Percentiles rank a stretch among this genome's conserved stretches.
Conservation (phyloP, 2,329 filamentous ascomycete species). For the Cylindrodendrum hubeiense region DNA sequence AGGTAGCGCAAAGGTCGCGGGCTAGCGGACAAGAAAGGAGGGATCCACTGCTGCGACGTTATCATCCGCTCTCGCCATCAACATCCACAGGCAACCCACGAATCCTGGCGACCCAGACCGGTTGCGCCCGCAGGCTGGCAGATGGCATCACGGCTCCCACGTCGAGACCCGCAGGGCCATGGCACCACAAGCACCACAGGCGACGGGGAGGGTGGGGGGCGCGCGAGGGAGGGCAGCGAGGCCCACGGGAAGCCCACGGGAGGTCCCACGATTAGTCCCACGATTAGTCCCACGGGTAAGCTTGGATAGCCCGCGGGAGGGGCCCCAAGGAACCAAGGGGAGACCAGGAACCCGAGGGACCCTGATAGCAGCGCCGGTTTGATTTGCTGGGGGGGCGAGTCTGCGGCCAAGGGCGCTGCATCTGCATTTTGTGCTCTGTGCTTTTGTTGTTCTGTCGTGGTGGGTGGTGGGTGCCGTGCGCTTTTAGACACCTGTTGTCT, state of each 20-base stretch:
- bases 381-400: slow-evolving; percentile 27
- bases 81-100: slow-evolving; percentile 39
- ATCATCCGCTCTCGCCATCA: slow-evolving; percentile 42
- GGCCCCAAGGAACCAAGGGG: slow-evolving; percentile 34
- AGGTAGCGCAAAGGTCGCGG: slow-evolving; percentile 24
- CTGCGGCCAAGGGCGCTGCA: slow-evolving; percentile 6
- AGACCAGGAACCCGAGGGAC: slow-evolving; percentile 34
- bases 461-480: background rate
- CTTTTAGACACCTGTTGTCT: background rate
- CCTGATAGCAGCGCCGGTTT: slow-evolving; percentile 36
- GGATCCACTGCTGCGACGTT: slow-evolving; percentile 42
- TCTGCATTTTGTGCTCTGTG: background rate
- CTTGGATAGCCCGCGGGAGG: slow-evolving; percentile 13
- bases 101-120: slow-evolving; percentile 40
- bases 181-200: slow-evolving; percentile 40
- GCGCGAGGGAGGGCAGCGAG: slow-evolving; percentile 25
- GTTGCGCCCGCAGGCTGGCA: slow-evolving; percentile 45
- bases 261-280: slow-evolving; percentile 26
- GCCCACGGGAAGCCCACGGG: slow-evolving; percentile 33
- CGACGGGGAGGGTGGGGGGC: slow-evolving; percentile 37
- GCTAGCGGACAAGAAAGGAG: slow-evolving; percentile 32
- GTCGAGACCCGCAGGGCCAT: slow-evolving; percentile 44
- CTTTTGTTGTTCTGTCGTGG: background rate
- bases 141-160: slow-evolving; percentile 48
- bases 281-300: slow-evolving; percentile 22